Percentiles rank a stretch among this genome's conserved stretches.
phyloP scores from a whole-genome alignment of 2,329 filamentous ascomycete species.

The Monosporascus sp. region DNA sequence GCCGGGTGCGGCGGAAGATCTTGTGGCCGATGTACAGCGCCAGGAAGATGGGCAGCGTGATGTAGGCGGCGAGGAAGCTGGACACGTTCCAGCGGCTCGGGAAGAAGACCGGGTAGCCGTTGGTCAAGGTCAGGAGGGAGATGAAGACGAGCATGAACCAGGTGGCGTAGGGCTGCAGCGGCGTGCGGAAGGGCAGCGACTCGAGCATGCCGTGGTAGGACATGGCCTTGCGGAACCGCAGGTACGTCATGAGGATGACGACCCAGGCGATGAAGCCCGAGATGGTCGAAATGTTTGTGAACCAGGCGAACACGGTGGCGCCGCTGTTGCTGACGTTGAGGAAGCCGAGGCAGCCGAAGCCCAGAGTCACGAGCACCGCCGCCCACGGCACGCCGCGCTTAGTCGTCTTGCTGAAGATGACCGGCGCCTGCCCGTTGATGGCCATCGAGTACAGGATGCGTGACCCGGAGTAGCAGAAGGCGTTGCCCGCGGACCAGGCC shows the following conservation, averaged over 20 bases:
- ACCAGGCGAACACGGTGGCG: constrained; percentile 63
- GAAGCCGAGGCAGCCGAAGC: constrained; percentile 62
- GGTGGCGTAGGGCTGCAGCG: constrained; percentile 58
- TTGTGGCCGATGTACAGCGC: constrained; percentile 59
- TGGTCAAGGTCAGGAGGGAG: constrained; percentile 60
- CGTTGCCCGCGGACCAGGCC: constrained; percentile 57
- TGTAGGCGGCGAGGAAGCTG: constrained; percentile 60
- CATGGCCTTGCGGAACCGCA: constrained; percentile 56
- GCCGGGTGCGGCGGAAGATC: constrained; percentile 39
- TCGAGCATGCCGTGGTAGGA: constrained; percentile 44
- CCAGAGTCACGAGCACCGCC: constrained; percentile 49
- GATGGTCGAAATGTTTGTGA: constrained; percentile 64
- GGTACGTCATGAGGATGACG: constrained; percentile 51
- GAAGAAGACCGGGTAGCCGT: constrained; percentile 72
- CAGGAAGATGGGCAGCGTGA: constrained; percentile 58
- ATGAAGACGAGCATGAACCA: constrained; percentile 56
- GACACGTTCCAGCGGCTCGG: constrained; percentile 56
- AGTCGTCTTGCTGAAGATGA: constrained; percentile 54
- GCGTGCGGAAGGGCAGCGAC: constrained; percentile 46
- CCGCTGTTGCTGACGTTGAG: constrained; percentile 62
- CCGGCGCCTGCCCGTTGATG: constrained; percentile 60
- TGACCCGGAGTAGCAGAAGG: constrained; percentile 61
- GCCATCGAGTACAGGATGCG: constrained; percentile 67
- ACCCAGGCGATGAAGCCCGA: constrained; percentile 57
- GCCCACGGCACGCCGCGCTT: constrained; percentile 56